Base-by-base conservation (phyloP, 2,329 filamentous ascomycete species). In the Diaporthe velutina region DNA sequence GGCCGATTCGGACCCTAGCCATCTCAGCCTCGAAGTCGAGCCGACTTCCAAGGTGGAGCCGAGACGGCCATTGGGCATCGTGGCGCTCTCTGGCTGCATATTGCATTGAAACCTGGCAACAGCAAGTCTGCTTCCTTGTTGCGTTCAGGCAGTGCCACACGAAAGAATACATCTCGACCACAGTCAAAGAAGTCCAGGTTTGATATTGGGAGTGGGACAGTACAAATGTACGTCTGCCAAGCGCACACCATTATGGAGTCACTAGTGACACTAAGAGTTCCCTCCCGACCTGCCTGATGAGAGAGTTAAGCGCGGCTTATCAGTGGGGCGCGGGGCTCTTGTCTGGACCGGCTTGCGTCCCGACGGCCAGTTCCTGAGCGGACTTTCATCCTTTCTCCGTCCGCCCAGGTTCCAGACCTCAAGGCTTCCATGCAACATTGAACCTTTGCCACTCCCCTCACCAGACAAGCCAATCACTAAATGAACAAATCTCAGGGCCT, bases 391-490 rank as follows among this genome's bases (percentile, higher is more conserved):
- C 33, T 25, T 25, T 52, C 48, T 22, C 33, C 48, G 48, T 38
- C 48, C 48, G 33, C 64, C 64, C 64, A 67, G 64, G 38, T 38
- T 67, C 64, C 64, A 67, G 64, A 50, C 64, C 64, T 38, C 48
- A 28, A 38, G 15, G 17, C 12, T 54, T 54, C n/a, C 22, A 68
- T 54, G 64, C 64, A 54, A 30, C 64, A 67, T 28, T 50, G 45
- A 40, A 50, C 45, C 45, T 52, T 67, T 67, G 45, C 17, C 45
- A 48, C 25, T 38, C 64, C 64, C 64, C 45, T 68, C 45, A 68
- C 4, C 33, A 54, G 48, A 54, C 48, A 68, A 9, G 48, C 64
- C 64, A 68, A 52, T 22, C 64, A 30, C 15, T 22, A 68, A 68
- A 68, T 68, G 64, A 68, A 8, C 64, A 68, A 54, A 68, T 54